Base-by-base conservation (phyloP, 306 rosid species). In the Vachellia collinsii region DNA sequence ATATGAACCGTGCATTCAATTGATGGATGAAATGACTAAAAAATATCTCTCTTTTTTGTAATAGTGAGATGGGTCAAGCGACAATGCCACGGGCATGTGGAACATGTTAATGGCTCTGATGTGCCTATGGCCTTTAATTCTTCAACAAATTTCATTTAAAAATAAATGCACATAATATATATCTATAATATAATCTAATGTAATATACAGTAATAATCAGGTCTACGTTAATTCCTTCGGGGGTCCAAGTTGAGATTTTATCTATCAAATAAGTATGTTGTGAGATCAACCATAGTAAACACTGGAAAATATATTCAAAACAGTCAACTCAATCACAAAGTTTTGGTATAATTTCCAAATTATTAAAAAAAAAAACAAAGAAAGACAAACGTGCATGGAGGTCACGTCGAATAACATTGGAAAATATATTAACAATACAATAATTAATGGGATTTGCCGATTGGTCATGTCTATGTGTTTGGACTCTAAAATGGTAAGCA, bases 351-450 rank as follows among this genome's bases (percentile, higher is more conserved):
- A n/a, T n/a, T n/a, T n/a, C n/a, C n/a, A n/a, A n/a, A n/a, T n/a
- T n/a, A n/a, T n/a, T n/a, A n/a, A n/a, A n/a, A n/a, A n/a, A 23
- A 23, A 1, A 23, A n/a, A n/a, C n/a, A n/a, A n/a, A n/a, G n/a
- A n/a, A n/a, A n/a, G n/a, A n/a, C n/a, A n/a, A n/a, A n/a, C n/a
- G n/a, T n/a, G n/a, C n/a, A n/a, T n/a, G n/a, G n/a, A n/a, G n/a
- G n/a, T n/a, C n/a, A n/a, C n/a, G n/a, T n/a, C 29, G 20, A 5
- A 22, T 37, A 70, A 65, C 92, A 98, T 29, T 29, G 34, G 34
- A 29, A 29, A 29, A 29, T 29, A 29, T 29, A 29, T 29, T 29
- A 29, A 29, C 34, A 29, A 29, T 29, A 29, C 1, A 29, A 29
- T 0, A 29, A 29, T 2, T 29, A 29, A 29, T 29, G 34, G 34